Evolutionary conservation across 2,329 filamentous ascomycete genomes (phyloP), one percentile per base, ranked within the genome.

Genomic region (Fusarium nurragi): DNA sequence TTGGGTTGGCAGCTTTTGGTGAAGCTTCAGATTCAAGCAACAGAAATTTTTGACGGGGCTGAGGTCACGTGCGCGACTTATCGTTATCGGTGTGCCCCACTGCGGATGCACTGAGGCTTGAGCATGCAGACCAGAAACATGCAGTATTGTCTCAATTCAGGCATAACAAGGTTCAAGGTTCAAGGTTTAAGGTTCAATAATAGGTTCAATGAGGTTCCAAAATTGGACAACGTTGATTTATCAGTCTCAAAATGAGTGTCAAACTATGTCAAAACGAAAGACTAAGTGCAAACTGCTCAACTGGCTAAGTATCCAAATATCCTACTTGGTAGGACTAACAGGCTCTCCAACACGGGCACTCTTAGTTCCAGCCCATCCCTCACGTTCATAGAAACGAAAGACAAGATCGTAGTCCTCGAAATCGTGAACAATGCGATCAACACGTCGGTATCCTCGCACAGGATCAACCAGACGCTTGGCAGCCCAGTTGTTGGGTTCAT

Each of bases 341-440:
- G 81, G 78, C 76, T 88, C 85, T 16, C 85, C 85, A 43, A 88
- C 83, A 26, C 84, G 78, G 10, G 85, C 83, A 22, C 75, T 77
- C 63, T 83, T 83, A 12, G 81, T 79, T 12, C 84, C 84, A 44
- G 79, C 76, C 86, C 86, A 98, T 72, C 91, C 94, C 68, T 97
- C 88, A 59, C 92, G 88, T 81, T 98, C 94, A 75, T 97, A 99
- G 83, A 96, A 97, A 58, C 94, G 88, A 81, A 99, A 99, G 41
- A 99, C 90, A 34, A 99, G 84, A 77, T 98, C 94, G 75, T 99
- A 99, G 50, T 96, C 95, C 74, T 99, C 94, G 71, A 99, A 89
- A 73, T 98, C 94, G 77, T 99, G 95, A 47, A 99, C 93, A 68
- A 99, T 97, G 52, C 94, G 90, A 77, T 99, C 95, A 50, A 97